phyloP scores from a whole-genome alignment of 139 green algal species.

The Trebouxia sp. region DNA sequence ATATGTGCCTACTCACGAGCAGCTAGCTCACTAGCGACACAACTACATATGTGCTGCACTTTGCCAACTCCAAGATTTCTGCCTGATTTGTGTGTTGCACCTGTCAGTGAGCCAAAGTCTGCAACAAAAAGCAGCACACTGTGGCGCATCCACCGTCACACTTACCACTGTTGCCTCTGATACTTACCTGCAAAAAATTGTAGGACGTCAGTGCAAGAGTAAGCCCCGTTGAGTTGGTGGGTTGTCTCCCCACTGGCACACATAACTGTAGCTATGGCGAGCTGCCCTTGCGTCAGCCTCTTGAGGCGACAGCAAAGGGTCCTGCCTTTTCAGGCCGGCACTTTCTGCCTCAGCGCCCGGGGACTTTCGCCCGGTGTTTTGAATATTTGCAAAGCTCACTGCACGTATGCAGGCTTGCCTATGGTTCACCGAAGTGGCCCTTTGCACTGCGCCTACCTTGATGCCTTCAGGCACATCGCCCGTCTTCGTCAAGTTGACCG shows the following conservation, averaged over 20 bases:
- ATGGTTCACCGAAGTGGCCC: slow-evolving; percentile 71
- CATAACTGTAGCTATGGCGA: slow-evolving; percentile 98
- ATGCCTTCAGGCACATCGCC: neutral
- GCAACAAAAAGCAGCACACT: too few relatives aligned
- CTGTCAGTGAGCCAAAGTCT: too few relatives aligned
- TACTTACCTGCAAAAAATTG: too few relatives aligned
- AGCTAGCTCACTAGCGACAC: too few relatives aligned
- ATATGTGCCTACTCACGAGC: too few relatives aligned
- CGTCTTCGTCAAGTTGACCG: neutral
- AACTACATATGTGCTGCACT: too few relatives aligned
- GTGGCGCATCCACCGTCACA: too few relatives aligned
- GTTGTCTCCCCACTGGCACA: slow-evolving; percentile 81
- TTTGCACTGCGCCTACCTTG: slow-evolving; percentile 70
- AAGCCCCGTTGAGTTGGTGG: slow-evolving; percentile 97
- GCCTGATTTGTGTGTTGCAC: too few relatives aligned
- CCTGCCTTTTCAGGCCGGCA: slow-evolving; percentile 88
- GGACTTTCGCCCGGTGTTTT: slow-evolving; percentile 96
- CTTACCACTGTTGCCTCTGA: too few relatives aligned
- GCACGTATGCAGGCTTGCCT: slow-evolving; percentile 30
- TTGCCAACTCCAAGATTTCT: too few relatives aligned
- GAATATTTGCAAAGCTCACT: slow-evolving; percentile 42
- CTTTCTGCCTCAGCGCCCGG: slow-evolving; percentile 95
- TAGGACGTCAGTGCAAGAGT: slow-evolving; percentile 92
- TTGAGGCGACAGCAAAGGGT: slow-evolving; percentile 56
- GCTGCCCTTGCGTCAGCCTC: slow-evolving; percentile 71